Evolutionary conservation across 306 rosid genomes (phyloP).

Genomic region (Casuarina cunninghamiana): DNA sequence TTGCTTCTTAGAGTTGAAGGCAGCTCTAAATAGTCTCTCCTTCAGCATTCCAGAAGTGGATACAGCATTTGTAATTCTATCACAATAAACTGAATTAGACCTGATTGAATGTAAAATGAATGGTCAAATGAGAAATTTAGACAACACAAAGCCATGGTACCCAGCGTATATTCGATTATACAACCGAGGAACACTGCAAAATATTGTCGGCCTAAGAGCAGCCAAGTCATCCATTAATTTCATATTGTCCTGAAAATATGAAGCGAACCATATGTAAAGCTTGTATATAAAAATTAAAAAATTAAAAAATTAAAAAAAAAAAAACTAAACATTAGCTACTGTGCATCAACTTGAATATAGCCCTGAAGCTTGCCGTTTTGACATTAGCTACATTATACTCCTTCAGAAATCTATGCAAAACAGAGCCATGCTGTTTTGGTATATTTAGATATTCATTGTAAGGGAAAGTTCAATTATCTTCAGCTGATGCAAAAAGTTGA

Average conservation of each 20-base stretch:
- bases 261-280: conserved; percentile 24
- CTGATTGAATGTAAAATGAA: background rate
- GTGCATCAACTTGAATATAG: background rate
- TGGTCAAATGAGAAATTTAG: conserved; percentile 21
- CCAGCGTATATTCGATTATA: conserved; percentile 94
- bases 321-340: background rate
- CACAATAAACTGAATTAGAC: conserved; percentile 20
- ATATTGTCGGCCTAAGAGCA: conserved; percentile 83
- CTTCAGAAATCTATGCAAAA: background rate
- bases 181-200: conserved; percentile 96
- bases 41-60: conserved; percentile 84
- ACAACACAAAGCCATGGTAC: conserved; percentile 39
- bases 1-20: conserved; percentile 87
- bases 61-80: conserved; percentile 76
- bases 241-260: conserved; percentile 72
- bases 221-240: conserved; percentile 90
- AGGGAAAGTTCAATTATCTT: background rate
- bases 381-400: background rate
- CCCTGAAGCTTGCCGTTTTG: background rate
- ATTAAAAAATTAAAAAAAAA: too few relatives aligned
- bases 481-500: background rate
- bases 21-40: conserved; percentile 84
- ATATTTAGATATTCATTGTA: background rate
- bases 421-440: background rate
- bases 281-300: background rate